A percentile compares a stretch with the other conserved stretches of the same genome.
Evolutionary conservation across 1,284 basidiomycete genomes (phyloP).

Genomic region (Rhizopogon hawkerae): DNA sequence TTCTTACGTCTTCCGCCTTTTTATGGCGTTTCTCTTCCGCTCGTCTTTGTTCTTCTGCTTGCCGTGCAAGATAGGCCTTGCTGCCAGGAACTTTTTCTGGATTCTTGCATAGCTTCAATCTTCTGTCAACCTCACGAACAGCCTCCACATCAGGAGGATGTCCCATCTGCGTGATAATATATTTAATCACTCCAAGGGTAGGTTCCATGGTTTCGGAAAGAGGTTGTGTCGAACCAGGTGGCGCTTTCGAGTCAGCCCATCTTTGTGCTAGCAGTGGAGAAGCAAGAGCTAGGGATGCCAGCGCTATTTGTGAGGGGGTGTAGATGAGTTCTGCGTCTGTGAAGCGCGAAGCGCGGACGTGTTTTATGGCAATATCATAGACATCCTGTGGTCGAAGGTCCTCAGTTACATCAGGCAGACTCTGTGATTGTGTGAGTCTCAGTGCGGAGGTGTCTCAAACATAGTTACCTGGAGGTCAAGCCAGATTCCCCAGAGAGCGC

Average conservation of each 20-base stretch:
- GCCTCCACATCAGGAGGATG: conserved; percentile 66
- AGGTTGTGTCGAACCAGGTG: conserved; percentile 13
- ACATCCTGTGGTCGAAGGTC: conserved; percentile 36
- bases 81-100: conserved; percentile 88
- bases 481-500: conserved; percentile 83
- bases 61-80: conserved; percentile 63
- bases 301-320: conserved; percentile 87
- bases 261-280: conserved; percentile 51
- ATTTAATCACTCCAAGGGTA: conserved; percentile 47
- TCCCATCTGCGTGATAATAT: conserved; percentile 51
- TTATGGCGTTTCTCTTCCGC: conserved; percentile 56
- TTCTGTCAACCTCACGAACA: conserved; percentile 80
- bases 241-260: conserved; percentile 55
- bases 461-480: conserved; percentile 78
- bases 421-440: conserved; percentile 31
- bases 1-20: conserved; percentile 52
- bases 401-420: conserved; percentile 36
- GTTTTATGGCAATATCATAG: conserved; percentile 53
- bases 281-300: conserved; percentile 71
- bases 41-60: conserved; percentile 54
- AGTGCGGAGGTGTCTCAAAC: neutral
- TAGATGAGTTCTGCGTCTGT: conserved; percentile 92
- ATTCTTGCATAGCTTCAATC: conserved; percentile 81
- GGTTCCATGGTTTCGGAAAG: conserved; percentile 26
- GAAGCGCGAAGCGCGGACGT: conserved; percentile 67